A percentile compares a stretch with the other conserved stretches of the same genome.
phyloP scores from a whole-genome alignment of 2,329 filamentous ascomycete species.

The Neocucurbitaria cava region DNA sequence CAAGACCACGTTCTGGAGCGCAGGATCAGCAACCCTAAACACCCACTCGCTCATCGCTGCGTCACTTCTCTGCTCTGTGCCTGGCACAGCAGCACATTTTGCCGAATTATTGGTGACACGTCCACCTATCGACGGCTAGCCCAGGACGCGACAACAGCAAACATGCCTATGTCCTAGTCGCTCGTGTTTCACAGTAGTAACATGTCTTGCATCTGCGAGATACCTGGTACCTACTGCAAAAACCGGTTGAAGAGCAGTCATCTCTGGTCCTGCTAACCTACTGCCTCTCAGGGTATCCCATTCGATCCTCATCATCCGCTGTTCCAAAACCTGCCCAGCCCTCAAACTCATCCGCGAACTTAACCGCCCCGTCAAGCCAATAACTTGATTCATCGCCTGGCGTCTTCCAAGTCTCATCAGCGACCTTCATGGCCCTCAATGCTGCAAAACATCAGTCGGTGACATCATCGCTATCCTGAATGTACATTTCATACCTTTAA shows the following conservation, averaged over 20 bases:
- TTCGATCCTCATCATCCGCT: slow-evolving; percentile 28
- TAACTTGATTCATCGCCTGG: slow-evolving; percentile 64
- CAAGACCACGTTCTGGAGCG: background rate
- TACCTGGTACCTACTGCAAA: background rate
- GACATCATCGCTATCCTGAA: background rate
- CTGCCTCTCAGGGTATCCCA: slow-evolving; percentile 27
- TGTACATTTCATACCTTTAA: slow-evolving; percentile 69
- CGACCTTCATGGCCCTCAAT: slow-evolving; percentile 76
- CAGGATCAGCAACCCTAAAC: background rate
- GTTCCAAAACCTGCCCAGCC: slow-evolving; percentile 66
- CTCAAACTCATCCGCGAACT: slow-evolving; percentile 75
- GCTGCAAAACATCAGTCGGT: slow-evolving; percentile 52
- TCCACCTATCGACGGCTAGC: background rate
- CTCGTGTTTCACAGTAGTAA: background rate
- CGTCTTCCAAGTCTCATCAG: slow-evolving; percentile 72
- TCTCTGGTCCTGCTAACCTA: background rate
- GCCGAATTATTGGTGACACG: background rate
- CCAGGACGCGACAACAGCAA: background rate
- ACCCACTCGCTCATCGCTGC: background rate
- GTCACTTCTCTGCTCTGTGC: background rate
- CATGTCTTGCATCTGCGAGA: background rate
- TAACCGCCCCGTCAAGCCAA: slow-evolving; percentile 72
- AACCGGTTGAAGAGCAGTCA: background rate
- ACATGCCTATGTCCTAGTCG: background rate
- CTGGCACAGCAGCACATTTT: background rate